These are phyloP conservation scores for Salicornia ramosissima DNA, from an alignment of 148 eudicot species.

Conservation along the genomic window DNA sequence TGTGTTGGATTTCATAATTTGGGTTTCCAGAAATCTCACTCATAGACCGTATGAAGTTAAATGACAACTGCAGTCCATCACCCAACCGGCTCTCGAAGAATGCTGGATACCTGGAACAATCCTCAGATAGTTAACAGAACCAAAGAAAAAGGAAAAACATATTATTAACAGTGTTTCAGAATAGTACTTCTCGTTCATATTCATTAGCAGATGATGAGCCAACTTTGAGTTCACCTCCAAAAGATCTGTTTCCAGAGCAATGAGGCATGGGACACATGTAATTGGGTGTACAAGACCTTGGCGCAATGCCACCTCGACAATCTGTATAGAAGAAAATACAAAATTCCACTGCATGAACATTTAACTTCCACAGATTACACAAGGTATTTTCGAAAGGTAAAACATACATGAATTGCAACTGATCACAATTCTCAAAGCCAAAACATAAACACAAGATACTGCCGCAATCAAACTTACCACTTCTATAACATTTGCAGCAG, in stretches of 20 bases:
- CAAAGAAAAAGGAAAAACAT: constrained; percentile 6
- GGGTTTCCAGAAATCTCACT: constrained; percentile 33
- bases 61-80: constrained; percentile 95
- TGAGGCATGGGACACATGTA: constrained; percentile 93
- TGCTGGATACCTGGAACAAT: constrained; percentile 74
- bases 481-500: background rate
- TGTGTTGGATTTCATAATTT: constrained; percentile 37
- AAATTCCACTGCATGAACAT: background rate
- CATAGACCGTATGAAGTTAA: constrained; percentile 70
- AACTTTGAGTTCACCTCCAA: constrained; percentile 76
- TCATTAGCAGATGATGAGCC: constrained; percentile 93
- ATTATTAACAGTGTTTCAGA: constrained; percentile 10
- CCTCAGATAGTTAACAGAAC: constrained; percentile 24
- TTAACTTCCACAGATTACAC: background rate
- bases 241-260: constrained; percentile 96
- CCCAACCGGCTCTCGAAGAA: constrained; percentile 96
- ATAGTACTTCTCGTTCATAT: constrained; percentile 89
- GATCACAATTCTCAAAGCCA: background rate
- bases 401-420: background rate
- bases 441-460: background rate
- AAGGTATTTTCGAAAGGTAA: background rate
- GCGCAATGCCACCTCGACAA: constrained; percentile 89
- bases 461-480: background rate
- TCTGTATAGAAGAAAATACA: constrained; percentile 40
- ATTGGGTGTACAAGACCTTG: constrained; percentile 99